Percentiles rank a stretch among this genome's conserved stretches.
Evolutionary conservation across 306 rosid species (phyloP).

Genomic region (Pterocarpus macrocarpus): DNA sequence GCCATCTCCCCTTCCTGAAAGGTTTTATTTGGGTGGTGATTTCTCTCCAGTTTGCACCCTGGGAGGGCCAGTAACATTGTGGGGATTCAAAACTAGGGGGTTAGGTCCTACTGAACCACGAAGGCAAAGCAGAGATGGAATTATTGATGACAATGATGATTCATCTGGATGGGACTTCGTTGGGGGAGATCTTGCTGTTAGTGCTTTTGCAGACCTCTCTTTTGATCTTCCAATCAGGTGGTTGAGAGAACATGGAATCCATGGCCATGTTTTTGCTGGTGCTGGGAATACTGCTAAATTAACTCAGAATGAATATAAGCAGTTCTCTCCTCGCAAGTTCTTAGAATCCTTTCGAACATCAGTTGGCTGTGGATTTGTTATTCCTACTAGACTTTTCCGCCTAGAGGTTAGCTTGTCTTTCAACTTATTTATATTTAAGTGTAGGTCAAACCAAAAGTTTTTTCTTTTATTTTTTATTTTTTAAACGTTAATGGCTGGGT

Average conservation of each 20-base stretch:
- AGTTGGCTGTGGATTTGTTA: conserved; percentile 87
- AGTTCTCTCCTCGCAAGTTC: conserved; percentile 72
- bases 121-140: conserved; percentile 63
- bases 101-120: conserved; percentile 87
- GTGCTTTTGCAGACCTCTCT: conserved; percentile 93
- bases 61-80: conserved; percentile 86
- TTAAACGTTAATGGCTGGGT: not conserved
- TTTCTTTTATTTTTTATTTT: not conserved
- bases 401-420: conserved; percentile 76
- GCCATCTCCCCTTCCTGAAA: conserved; percentile 89
- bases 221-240: conserved; percentile 87
- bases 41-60: conserved; percentile 91
- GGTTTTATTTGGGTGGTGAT: conserved; percentile 96
- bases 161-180: conserved; percentile 69
- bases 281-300: conserved; percentile 86
- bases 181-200: conserved; percentile 98
- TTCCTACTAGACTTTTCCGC: conserved; percentile 88
- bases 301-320: conserved; percentile 78
- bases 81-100: conserved; percentile 95
- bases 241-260: conserved; percentile 91
- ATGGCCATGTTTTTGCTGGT: conserved; percentile 95
- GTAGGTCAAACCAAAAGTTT: conserved; percentile 15
- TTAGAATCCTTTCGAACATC: conserved; percentile 82
- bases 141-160: conserved; percentile 57
- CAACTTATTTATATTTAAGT: conserved; percentile 24